Base-by-base conservation (phyloP, 2,329 filamentous ascomycete genomes). In the Blastomyces percursus region DNA sequence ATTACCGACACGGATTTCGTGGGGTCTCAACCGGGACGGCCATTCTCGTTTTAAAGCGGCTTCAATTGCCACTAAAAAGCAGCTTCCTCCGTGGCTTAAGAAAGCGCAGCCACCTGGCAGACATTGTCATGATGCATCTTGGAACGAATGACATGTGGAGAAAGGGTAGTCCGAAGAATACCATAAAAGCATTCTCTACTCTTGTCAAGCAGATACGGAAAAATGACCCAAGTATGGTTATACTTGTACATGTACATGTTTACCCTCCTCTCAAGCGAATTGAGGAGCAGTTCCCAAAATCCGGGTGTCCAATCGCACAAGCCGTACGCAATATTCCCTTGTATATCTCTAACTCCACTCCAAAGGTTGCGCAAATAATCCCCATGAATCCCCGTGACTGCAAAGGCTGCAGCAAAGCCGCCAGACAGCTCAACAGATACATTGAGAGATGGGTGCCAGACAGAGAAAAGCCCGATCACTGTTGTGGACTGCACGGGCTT, bases 91-190 rank as follows among this genome's bases (percentile, higher is more conserved):
- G 21, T 80, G 77, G 77, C 69, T 80, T 11, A 64, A 70, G 2
- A 64, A 69, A 30, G 71, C 75, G 11, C 70, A 72, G 1, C 76
- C 77, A n/a, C n/a, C n/a, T n/a, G n/a, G n/a, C n/a, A 0, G 76
- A 79, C 63, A 69, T 80, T n/a, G 73, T 79, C 54, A 70, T 79
- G 69, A 78, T 80, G 76, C 76, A 79, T 64, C 69, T 80, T 1
- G 77, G 76, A 4, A 77, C 76, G 14, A 78, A 78, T 70, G 78
- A 79, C 64, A 71, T 77, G 1, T 74, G 75, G 68, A 70, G 71
- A 30, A 71, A 71, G 60, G 70, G 73, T 59, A 70, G 69, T 30
- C 63, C 72, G 0, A 64, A 65, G n/a, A 70, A 73, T 11, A 76
- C 77, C 21, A 62, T 77, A 30, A 67, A 66, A 3, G 74, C 77